Conservation (phyloP, 345 rosid species). For the Cardamine resedifolia region DNA sequence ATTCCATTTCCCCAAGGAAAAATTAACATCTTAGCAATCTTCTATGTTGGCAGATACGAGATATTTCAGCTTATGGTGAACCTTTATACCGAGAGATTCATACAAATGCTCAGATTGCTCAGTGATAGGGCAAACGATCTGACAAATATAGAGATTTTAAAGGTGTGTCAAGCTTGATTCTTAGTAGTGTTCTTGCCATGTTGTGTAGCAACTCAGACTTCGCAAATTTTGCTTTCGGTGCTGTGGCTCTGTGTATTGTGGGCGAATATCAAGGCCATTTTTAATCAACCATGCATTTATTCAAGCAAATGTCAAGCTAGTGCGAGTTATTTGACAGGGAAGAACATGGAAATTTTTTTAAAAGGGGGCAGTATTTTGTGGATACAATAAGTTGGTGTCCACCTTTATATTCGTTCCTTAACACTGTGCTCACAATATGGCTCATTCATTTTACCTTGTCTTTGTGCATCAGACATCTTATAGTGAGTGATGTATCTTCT, state of each 20-base stretch:
- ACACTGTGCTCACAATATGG: slow-evolving; percentile 16
- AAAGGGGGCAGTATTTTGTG: background rate
- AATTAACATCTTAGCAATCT: slow-evolving; percentile 20
- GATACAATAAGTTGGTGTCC: background rate
- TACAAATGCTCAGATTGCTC: slow-evolving; percentile 96
- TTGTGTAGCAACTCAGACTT: slow-evolving; percentile 16
- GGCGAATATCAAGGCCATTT: background rate
- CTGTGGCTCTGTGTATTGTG: slow-evolving; percentile 15
- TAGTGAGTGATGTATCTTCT: slow-evolving; percentile 30
- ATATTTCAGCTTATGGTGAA: slow-evolving; percentile 99
- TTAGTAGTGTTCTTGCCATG: slow-evolving; percentile 12
- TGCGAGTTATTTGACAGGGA: slow-evolving; percentile 20
- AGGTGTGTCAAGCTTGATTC: slow-evolving; percentile 51
- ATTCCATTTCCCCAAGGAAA: background rate
- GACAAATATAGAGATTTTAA: slow-evolving; percentile 95
- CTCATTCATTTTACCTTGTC: slow-evolving; percentile 13
- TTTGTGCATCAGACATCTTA: slow-evolving; percentile 21
- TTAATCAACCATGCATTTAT: slow-evolving; percentile 24
- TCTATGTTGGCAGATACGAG: slow-evolving; percentile 77
- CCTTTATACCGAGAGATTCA: slow-evolving; percentile 96
- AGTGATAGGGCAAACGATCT: slow-evolving; percentile 89
- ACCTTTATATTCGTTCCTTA: background rate
- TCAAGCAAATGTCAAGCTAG: slow-evolving; percentile 10
- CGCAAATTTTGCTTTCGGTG: background rate
- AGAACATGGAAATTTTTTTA: background rate